These are phyloP conservation scores for Globisporangium orthogonon DNA, from an alignment of 352 stramenopile genomes.

Conservation along the genomic window DNA sequence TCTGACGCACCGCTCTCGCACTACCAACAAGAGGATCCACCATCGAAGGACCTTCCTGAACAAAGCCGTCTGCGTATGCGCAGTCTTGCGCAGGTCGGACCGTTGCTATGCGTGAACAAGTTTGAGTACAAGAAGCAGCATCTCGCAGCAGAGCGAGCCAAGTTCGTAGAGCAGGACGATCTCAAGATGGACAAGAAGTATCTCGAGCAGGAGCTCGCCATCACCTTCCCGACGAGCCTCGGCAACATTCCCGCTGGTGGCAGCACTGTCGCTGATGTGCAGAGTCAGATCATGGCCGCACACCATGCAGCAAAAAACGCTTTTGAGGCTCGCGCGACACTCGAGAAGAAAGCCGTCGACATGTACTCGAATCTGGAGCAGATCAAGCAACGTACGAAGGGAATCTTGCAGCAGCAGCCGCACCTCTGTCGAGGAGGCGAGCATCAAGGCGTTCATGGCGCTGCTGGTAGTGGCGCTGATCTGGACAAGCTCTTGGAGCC, in stretches of 20 bases:
- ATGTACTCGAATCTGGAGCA: constrained; percentile 55
- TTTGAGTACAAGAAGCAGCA: constrained; percentile 20
- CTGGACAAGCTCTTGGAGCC: constrained; percentile 22
- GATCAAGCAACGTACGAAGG: constrained; percentile 7
- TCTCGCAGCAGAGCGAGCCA: constrained; percentile 3
- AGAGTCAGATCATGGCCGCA: constrained; percentile 29
- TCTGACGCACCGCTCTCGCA: constrained; percentile 11
- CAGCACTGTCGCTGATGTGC: constrained; percentile 22
- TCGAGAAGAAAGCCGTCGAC: constrained; percentile 38
- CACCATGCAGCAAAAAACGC: constrained; percentile 34
- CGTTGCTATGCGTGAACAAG: constrained; percentile 27
- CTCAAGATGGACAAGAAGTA: constrained; percentile 57
- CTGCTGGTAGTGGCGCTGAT: neutral
- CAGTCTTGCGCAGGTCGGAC: constrained; percentile 40
- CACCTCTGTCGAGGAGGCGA: neutral
- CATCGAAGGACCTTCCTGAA: neutral
- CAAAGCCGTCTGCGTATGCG: constrained; percentile 21
- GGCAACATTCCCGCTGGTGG: constrained; percentile 6
- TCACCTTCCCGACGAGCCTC: constrained; percentile 23
- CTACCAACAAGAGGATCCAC: neutral
- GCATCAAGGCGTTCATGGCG: neutral
- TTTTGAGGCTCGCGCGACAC: constrained; percentile 26
- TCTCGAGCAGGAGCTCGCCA: constrained; percentile 47
- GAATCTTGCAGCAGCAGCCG: neutral
- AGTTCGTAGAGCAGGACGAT: constrained; percentile 35